Percentiles rank a stretch among this genome's conserved stretches.
These are phyloP conservation scores for Trichosporon faecale DNA, from an alignment of 1,284 basidiomycete species.

Conservation along the genomic window DNA sequence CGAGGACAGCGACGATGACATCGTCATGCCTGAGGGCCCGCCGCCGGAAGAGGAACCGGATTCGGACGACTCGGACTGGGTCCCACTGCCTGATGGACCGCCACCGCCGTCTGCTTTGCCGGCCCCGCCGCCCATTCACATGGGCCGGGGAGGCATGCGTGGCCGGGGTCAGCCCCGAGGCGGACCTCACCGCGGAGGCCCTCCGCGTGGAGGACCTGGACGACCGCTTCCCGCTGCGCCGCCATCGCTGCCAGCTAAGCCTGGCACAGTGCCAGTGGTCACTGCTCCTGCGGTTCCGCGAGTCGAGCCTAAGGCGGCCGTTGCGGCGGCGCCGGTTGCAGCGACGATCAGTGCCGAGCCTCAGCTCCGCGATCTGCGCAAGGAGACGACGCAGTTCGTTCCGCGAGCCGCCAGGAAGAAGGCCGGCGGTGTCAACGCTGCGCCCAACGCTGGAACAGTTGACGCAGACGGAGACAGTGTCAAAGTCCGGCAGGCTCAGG, in stretches of 20 bases:
- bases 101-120: constrained; percentile 41
- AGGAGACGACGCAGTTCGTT: constrained; percentile 84
- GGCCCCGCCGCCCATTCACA: not conserved
- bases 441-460: constrained; percentile 40
- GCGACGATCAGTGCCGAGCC: constrained; percentile 78
- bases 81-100: constrained; percentile 53
- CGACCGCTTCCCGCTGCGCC: constrained; percentile 14
- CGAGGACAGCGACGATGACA: constrained; percentile 67
- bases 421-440: constrained; percentile 37
- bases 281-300: constrained; percentile 28
- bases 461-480: constrained; percentile 47
- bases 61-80: constrained; percentile 52
- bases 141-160: not conserved
- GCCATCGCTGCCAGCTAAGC: constrained; percentile 41
- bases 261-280: constrained; percentile 8
- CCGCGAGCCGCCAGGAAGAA: constrained; percentile 57
- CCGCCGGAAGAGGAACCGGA: constrained; percentile 58
- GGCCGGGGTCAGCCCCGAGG: not conserved
- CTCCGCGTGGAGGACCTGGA: not conserved
- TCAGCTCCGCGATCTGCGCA: constrained; percentile 81
- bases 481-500: constrained; percentile 41
- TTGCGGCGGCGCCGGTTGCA: constrained; percentile 29
- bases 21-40: constrained; percentile 78
- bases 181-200: not conserved
- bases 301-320: constrained; percentile 33